Percentiles rank a stretch among this genome's conserved stretches.
These are phyloP conservation scores for Pleurotus ostreatus DNA, from an alignment of 768 basidiomycete species.

Conservation along the genomic window DNA sequence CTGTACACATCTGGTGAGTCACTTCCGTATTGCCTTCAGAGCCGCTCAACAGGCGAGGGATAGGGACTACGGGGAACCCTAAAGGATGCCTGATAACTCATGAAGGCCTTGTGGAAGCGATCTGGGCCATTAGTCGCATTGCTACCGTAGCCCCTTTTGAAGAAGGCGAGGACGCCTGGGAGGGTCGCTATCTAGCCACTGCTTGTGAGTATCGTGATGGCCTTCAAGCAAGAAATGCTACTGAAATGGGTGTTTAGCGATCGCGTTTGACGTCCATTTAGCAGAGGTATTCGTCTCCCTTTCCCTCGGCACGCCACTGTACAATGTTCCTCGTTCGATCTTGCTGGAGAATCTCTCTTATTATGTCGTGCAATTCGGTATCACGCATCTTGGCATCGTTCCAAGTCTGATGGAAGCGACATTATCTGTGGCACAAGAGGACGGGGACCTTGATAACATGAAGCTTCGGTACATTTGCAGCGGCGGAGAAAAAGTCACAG, in stretches of 20 bases:
- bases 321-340: conserved; percentile 40
- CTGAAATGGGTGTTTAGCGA: conserved; percentile 24
- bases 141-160: conserved; percentile 24
- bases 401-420: conserved; percentile 51
- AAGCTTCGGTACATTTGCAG: conserved; percentile 40
- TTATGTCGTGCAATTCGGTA: conserved; percentile 29
- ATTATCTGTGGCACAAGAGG: conserved; percentile 27
- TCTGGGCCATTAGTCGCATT: conserved; percentile 27
- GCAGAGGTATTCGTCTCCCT: conserved; percentile 38
- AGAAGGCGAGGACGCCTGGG: conserved; percentile 11
- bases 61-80: conserved; percentile 48
- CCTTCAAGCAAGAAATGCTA: background rate
- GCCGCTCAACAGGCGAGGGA: too few species aligned
- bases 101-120: conserved; percentile 25
- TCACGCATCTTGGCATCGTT: conserved; percentile 49
- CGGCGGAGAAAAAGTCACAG: conserved; percentile 51
- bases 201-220: conserved; percentile 32
- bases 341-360: conserved; percentile 36
- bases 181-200: conserved; percentile 32
- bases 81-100: conserved; percentile 45
- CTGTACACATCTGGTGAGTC: conserved; percentile 46
- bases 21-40: background rate
- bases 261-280: conserved; percentile 51
- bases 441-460: conserved; percentile 18
- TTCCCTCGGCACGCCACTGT: conserved; percentile 39